Evolutionary conservation across 495 filamentous ascomycete genomes (phyloP).

Genomic region (Endocarpon pusillum): DNA sequence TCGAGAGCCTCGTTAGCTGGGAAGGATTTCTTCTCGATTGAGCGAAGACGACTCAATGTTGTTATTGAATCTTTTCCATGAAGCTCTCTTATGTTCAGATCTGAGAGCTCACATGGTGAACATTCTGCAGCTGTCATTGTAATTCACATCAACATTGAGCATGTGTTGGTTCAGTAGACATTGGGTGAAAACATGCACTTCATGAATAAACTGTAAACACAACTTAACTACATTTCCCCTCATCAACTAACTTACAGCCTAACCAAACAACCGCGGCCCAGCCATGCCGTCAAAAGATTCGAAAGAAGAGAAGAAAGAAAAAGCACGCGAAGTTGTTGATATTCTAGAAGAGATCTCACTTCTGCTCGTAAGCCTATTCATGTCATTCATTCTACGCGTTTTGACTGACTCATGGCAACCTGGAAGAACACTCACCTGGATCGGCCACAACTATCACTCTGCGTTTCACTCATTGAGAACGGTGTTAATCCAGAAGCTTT

Average conservation of each 20-base stretch:
- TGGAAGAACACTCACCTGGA: constrained; percentile 80
- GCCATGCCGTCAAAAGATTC: constrained; percentile 29
- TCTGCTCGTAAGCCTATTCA: constrained; percentile 47
- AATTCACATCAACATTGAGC: too few species aligned
- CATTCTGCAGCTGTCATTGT: too few species aligned
- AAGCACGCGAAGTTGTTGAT: constrained; percentile 90
- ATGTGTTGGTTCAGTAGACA: too few species aligned
- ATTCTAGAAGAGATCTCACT: constrained; percentile 88
- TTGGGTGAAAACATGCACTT: too few species aligned
- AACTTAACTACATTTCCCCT: too few species aligned
- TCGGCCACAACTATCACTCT: constrained; percentile 75
- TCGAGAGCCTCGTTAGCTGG: constrained; percentile 37
- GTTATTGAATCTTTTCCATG: too few species aligned
- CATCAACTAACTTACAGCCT: too few species aligned
- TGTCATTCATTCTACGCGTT: not conserved
- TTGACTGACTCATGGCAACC: not conserved
- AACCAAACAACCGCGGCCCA: too few species aligned
- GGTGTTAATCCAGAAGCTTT: constrained; percentile 92
- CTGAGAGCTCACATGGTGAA: too few species aligned
- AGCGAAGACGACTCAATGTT: constrained; percentile 19
- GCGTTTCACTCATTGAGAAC: constrained; percentile 92
- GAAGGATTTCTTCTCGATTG: constrained; percentile 40
- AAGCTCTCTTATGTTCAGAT: too few species aligned
- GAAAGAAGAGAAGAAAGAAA: constrained; percentile 56
- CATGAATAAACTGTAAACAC: too few species aligned